phyloP scores from a whole-genome alignment of 768 basidiomycete genomes.

The Cubamyces sp. region DNA sequence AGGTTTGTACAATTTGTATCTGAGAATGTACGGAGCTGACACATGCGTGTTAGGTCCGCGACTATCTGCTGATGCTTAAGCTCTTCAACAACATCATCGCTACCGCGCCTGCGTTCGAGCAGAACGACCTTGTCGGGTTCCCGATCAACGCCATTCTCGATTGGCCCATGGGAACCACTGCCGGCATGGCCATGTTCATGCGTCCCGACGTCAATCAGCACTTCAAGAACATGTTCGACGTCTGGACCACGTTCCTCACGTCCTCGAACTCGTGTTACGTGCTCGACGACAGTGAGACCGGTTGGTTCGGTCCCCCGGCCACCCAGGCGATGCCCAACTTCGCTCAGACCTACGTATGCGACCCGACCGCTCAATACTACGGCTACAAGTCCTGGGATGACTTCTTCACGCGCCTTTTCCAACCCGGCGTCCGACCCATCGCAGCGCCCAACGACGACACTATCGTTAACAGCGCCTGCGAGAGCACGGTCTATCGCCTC shows the following conservation, averaged over 20 bases:
- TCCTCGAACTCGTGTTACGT: conserved; percentile 48
- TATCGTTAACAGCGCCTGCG: conserved; percentile 55
- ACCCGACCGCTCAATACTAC: conserved; percentile 36
- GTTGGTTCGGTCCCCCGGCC: conserved; percentile 53
- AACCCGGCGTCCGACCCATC: conserved; percentile 25
- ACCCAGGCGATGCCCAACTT: conserved; percentile 24
- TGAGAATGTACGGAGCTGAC: not conserved
- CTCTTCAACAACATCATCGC: conserved; percentile 48
- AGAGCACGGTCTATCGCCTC: conserved; percentile 52
- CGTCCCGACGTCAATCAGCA: conserved; percentile 48
- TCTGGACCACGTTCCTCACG: conserved; percentile 52
- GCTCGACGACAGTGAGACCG: conserved; percentile 40
- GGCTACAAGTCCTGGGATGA: conserved; percentile 40
- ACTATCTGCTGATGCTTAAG: conserved; percentile 45
- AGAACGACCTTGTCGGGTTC: conserved; percentile 47
- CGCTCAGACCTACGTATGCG: conserved; percentile 40
- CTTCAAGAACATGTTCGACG: conserved; percentile 52
- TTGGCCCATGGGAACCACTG: conserved; percentile 46
- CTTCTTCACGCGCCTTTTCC: conserved; percentile 43
- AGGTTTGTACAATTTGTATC: not conserved
- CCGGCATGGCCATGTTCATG: conserved; percentile 39
- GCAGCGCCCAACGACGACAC: conserved; percentile 12
- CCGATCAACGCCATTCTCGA: conserved; percentile 53
- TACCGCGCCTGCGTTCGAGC: conserved; percentile 45
- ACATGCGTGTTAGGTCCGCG: conserved; percentile 36